Conservation (phyloP, 1,139 yeast species). For the Petasospora fabianii region DNA sequence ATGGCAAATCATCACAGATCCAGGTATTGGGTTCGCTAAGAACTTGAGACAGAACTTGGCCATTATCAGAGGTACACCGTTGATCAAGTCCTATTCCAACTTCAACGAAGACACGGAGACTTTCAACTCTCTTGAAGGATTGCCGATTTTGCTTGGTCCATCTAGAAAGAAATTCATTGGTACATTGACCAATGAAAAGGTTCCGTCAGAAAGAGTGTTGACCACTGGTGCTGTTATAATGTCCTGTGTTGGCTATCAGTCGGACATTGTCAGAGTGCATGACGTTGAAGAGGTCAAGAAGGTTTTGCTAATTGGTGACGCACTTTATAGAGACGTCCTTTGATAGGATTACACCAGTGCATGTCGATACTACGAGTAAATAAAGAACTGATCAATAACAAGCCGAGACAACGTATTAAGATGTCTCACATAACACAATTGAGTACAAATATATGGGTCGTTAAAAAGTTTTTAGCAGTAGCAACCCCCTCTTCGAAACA, state of each 20-base stretch:
- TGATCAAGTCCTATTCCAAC: constrained; percentile 51
- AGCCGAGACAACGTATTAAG: too few species aligned
- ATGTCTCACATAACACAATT: not conserved
- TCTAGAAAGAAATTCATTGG: constrained; percentile 88
- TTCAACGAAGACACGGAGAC: constrained; percentile 25
- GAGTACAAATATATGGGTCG: not conserved
- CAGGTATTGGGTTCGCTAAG: constrained; percentile 95
- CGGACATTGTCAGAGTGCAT: constrained; percentile 87
- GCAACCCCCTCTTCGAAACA: constrained; percentile 1
- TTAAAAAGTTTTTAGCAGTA: not conserved
- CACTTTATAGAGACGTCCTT: constrained; percentile 50
- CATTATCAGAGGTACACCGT: constrained; percentile 54
- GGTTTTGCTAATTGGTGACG: constrained; percentile 70
- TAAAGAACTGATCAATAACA: too few species aligned
- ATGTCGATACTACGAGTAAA: not conserved
- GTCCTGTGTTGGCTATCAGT: constrained; percentile 68
- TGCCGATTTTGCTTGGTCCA: constrained; percentile 79
- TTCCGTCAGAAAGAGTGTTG: constrained; percentile 58
- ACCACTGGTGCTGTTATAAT: constrained; percentile 79
- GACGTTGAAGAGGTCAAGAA: constrained; percentile 68
- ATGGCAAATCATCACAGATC: constrained; percentile 92
- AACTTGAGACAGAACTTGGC: constrained; percentile 61
- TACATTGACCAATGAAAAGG: constrained; percentile 45
- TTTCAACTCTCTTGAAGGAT: constrained; percentile 32
- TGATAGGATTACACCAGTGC: not conserved